Evolutionary conservation across 2,329 filamentous ascomycete genomes (phyloP).

Genomic region (Fusarium tjaetaba): DNA sequence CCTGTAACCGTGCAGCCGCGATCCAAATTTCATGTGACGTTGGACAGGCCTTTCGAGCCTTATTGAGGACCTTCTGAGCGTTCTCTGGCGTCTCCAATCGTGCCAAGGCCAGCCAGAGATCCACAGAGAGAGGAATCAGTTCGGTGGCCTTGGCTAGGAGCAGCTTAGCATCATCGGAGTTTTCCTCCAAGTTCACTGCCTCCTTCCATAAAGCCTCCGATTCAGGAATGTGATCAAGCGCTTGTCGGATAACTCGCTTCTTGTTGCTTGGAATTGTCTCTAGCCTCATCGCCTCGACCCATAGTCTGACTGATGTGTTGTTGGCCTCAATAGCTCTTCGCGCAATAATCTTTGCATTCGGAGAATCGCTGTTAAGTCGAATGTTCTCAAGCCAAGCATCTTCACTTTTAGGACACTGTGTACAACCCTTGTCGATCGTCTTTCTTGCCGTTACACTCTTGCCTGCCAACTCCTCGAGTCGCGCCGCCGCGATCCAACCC

Average conservation of each 20-base stretch:
- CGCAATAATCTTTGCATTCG: slow-evolving; percentile 95
- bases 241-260: slow-evolving; percentile 91
- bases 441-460: slow-evolving; percentile 90
- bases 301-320: slow-evolving; percentile 85
- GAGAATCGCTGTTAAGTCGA: slow-evolving; percentile 81
- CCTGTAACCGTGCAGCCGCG: slow-evolving; percentile 88
- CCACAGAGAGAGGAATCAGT: slow-evolving; percentile 91
- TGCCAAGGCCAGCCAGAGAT: slow-evolving; percentile 93
- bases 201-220: slow-evolving; percentile 99
- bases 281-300: slow-evolving; percentile 95
- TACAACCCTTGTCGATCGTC: slow-evolving; percentile 87
- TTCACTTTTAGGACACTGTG: slow-evolving; percentile 91
- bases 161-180: slow-evolving; percentile 85
- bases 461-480: slow-evolving; percentile 91
- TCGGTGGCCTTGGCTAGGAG: slow-evolving; percentile 95
- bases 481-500: slow-evolving; percentile 94
- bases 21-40: slow-evolving; percentile 98
- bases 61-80: slow-evolving; percentile 94
- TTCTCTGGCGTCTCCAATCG: slow-evolving; percentile 90
- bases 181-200: slow-evolving; percentile 93
- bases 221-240: slow-evolving; percentile 90
- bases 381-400: slow-evolving; percentile 98
- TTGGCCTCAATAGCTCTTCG: slow-evolving; percentile 94
- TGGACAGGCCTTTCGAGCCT: slow-evolving; percentile 90
- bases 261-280: slow-evolving; percentile 85